These are phyloP conservation scores for Haematococcus lacustris DNA, from an alignment of 139 green algal genomes.

Conservation along the genomic window DNA sequence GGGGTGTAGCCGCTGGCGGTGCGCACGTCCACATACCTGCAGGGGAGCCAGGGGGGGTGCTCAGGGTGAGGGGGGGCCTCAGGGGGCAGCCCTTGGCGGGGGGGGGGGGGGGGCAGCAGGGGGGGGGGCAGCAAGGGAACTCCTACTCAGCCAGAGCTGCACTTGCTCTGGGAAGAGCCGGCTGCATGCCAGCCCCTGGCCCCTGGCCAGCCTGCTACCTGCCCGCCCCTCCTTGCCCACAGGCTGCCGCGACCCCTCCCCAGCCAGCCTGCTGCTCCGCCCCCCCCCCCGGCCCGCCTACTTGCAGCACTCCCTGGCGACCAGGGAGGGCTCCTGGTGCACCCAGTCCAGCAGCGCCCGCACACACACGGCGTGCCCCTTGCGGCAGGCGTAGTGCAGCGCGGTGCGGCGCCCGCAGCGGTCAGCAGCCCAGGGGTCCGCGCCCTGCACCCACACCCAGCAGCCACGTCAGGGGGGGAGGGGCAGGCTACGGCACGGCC, in stretches of 20 bases:
- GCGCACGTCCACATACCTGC: constrained; percentile 22
- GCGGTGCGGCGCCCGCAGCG: constrained; percentile 27
- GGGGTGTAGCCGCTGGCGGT: constrained; percentile 22
- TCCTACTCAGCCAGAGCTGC: background rate
- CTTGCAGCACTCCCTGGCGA: background rate
- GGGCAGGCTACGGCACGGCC: background rate
- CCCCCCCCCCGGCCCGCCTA: background rate
- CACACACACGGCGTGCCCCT: constrained; percentile 14
- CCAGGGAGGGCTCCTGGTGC: background rate
- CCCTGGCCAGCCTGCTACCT: background rate
- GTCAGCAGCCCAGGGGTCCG: constrained; percentile 35
- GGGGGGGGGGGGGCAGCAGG: no score
- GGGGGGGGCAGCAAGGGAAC: no score
- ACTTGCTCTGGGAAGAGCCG: background rate
- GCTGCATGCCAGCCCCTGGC: background rate
- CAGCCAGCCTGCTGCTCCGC: background rate
- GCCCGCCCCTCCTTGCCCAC: background rate
- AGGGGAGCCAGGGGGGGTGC: background rate
- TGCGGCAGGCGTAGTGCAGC: constrained; percentile 36
- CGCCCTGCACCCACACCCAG: no score
- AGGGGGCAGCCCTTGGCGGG: no score
- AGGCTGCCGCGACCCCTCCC: no score
- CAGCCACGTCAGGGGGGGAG: no score
- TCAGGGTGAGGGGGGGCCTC: no score
- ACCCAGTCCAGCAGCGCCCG: constrained; percentile 19